These are phyloP conservation scores for Pinguiococcus pyrenoidosus DNA, from an alignment of 108 stramenopile species.

Conservation along the genomic window DNA sequence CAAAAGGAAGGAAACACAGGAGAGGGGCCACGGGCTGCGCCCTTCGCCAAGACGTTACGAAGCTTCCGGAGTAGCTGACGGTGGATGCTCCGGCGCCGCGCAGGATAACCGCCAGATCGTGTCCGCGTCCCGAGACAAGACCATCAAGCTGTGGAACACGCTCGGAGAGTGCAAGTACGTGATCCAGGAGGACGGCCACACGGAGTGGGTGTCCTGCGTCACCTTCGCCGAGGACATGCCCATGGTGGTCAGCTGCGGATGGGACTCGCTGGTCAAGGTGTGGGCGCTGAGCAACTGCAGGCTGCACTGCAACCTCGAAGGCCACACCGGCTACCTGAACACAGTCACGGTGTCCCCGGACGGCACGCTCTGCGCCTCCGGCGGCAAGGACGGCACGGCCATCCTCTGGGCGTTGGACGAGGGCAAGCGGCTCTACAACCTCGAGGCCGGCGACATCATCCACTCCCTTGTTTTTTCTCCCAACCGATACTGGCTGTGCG, in stretches of 20 bases:
- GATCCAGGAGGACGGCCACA: slow-evolving; percentile 81
- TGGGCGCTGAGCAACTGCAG: slow-evolving; percentile 96
- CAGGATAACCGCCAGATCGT: slow-evolving; percentile 56
- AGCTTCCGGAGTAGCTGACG: too few species aligned
- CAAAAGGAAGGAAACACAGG: too few species aligned
- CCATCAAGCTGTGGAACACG: slow-evolving; percentile 99
- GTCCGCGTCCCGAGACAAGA: slow-evolving; percentile 87
- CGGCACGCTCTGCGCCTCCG: slow-evolving; percentile 95
- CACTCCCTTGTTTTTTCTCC: slow-evolving; percentile 96
- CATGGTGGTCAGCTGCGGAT: slow-evolving; percentile 92
- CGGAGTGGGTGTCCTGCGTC: slow-evolving; percentile 99
- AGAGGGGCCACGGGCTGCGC: too few species aligned
- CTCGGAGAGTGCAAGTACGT: slow-evolving; percentile 94
- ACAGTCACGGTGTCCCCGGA: slow-evolving; percentile 99
- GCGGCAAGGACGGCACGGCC: slow-evolving; percentile 98
- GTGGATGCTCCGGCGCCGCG: neutral
- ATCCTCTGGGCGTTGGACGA: slow-evolving; percentile 99
- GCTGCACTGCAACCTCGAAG: slow-evolving; percentile 91
- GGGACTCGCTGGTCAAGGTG: slow-evolving; percentile 99
- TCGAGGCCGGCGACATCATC: slow-evolving; percentile 97
- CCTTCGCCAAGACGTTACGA: too few species aligned
- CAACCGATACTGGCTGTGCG: slow-evolving; percentile 99
- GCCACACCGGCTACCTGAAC: slow-evolving; percentile 99
- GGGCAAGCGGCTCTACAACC: slow-evolving; percentile 95
- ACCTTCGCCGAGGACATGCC: slow-evolving; percentile 93